Evolutionary conservation across 495 filamentous ascomycete genomes (phyloP), one percentile per base, ranked within the genome.

Genomic region (Glarea lozoyensis): DNA sequence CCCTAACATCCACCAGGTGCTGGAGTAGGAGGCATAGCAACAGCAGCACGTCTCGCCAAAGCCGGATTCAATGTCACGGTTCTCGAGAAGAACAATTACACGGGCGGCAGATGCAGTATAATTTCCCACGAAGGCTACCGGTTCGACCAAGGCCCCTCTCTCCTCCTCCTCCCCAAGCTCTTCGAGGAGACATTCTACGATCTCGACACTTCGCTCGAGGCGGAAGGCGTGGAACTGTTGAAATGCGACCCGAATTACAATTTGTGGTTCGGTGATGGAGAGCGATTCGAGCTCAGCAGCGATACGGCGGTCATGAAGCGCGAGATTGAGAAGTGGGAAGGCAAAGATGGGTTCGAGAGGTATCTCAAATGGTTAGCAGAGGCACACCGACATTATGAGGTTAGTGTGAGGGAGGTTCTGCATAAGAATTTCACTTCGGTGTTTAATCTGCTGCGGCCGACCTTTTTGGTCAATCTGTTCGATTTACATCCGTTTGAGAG

Each of bases 241-340:
- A 81, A 78, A 64, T 86, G 81, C 58, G 74, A 81, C 17, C 78
- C 78, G 1, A 86, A 86, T 54, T 86, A 86, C 61, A 68, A 73
- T 27, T 61, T 84, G 23, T 78, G 74, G 69, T 86, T 84, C 57
- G 65, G 66, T 11, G 80, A 83, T 59, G 70, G 73, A 40, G 70
- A 73, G 50, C 33, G 24, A 25, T 75, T 84, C 53, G 61, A 70
- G 39, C 64, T 81, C 11, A 75, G 70, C 18, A 75, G 72, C 13
- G 80, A 84, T 48, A 62, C 76, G 20, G 60, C 74, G 13, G 58
- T 61, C 13, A 82, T 84, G 77, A 82, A 82, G 56, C 32, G 47
- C n/a, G 76, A 83, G 54, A 66, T 86, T 36, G 77, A 83, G 64
- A 67, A 67, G 6, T 75, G 70, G 60, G 81, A 84, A 49, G 81